Evolutionary conservation across 371 early-diverging fungal genomes (phyloP), one percentile per base, ranked within the genome.

Genomic region (Mucor piriformis): DNA sequence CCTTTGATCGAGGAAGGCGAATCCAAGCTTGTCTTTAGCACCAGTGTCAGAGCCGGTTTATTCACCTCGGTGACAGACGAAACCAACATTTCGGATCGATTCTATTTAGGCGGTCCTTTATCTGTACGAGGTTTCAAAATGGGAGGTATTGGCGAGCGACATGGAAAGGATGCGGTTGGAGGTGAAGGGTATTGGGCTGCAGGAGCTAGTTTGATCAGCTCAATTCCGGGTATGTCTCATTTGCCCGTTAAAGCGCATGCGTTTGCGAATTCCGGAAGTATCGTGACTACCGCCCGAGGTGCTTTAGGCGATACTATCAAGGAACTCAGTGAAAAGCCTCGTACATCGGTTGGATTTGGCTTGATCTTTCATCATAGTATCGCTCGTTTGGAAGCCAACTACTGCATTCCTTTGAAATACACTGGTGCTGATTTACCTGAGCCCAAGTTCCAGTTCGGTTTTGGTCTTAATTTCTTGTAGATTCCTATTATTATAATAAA

Each of bases 61-160:
- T 50, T 95, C 57, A 75, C 77, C n/a, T 77, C 85, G 2, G 59
- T 88, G 6, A 62, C 49, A 3, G 55, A 75, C 29, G 73, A 72
- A 29, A 60, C 16, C 24, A 20, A 13, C 74, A 34, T 92, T 10
- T 83, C 87, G 16, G 98, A 97, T 73, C 82, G 94, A 33, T 94
- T 95, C 72, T 84, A 87, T 61, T 66, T 96, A 40, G 96, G 98
- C 20, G 97, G 97, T 3, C 90, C 92, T 18, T 80, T 83, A 34
- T 87, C 88, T 13, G 81, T 97, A 11, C 82, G 98, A 48, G 98
- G 98, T 10, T 97, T 96, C 76, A 79, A 77, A 68, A 82, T 84
- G 57, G 82, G 85, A 58, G 96, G 98, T 8, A 78, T 97, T 44
- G 97, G 97, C 13, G 93, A 93, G 11, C 77, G 85, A 52, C 94